phyloP scores from a whole-genome alignment of 495 filamentous ascomycete species.

The Thermothielavioides terrestris region DNA sequence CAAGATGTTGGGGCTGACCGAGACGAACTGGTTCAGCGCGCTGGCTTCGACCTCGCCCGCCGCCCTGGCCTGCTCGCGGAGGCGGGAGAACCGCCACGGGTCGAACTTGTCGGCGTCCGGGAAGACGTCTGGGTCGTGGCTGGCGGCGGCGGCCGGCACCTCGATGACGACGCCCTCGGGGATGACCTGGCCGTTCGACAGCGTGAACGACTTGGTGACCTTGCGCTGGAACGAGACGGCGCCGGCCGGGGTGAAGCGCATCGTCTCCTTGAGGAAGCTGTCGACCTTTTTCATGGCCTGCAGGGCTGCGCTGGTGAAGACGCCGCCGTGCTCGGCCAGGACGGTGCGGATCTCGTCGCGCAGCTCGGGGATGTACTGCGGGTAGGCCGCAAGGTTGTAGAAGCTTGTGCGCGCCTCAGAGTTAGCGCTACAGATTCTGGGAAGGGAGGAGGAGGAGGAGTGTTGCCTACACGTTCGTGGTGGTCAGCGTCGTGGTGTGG shows the following conservation, averaged over 20 bases:
- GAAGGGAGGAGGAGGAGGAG: neutral
- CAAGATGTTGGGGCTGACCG: conserved; percentile 29
- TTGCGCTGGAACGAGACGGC: conserved; percentile 28
- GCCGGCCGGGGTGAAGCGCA: conserved; percentile 18
- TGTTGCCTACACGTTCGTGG: conserved; percentile 28
- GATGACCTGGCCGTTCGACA: conserved; percentile 35
- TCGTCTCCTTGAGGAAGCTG: conserved; percentile 30
- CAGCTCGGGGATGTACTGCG: conserved; percentile 38
- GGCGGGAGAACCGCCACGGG: conserved; percentile 40
- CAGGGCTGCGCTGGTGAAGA: conserved; percentile 22
- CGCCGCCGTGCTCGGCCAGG: conserved; percentile 20
- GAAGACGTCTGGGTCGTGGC: conserved; percentile 22
- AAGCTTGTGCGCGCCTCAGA: conserved; percentile 21
- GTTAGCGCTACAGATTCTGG: neutral
- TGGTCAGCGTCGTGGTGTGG: conserved; percentile 41
- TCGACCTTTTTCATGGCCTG: conserved; percentile 31
- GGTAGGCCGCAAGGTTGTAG: conserved; percentile 35
- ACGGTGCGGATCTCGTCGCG: conserved; percentile 43
- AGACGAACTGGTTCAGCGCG: conserved; percentile 35
- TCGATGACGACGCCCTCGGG: conserved; percentile 30
- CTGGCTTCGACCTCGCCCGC: conserved; percentile 21
- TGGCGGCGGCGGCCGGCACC: conserved; percentile 32
- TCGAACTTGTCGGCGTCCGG: conserved; percentile 36
- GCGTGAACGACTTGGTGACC: conserved; percentile 30
- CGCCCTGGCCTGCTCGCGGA: conserved; percentile 31